Base-by-base conservation (phyloP, 495 filamentous ascomycete genomes). In the Chaetomium cochliodes region DNA sequence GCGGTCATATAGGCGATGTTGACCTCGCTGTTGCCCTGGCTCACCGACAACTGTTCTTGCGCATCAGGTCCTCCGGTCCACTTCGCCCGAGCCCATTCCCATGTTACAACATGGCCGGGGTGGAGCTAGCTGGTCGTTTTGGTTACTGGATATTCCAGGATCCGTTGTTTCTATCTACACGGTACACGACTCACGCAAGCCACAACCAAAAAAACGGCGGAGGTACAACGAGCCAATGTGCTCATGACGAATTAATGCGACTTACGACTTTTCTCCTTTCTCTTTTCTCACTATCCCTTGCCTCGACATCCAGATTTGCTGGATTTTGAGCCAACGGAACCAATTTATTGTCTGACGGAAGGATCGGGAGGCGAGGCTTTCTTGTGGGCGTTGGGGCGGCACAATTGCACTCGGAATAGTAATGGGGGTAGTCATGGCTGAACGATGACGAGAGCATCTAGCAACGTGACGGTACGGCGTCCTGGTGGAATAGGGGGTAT, bases 161-260 rank as follows among this genome's bases (percentile, higher is more conserved):
- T 65, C 58, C 64, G 58, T 60, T 51, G 41, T 59, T 59, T 33
- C 22, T 58, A 39, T 67, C 66, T 53, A 28, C 39, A 59, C 58
- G 46, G 56, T 52, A 51, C 47, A 61, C 59, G 47, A 59, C 53
- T 20, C 39, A 25, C 44, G 55, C 11, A 60, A 42, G 23, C 13
- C 44, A 63, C 51, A 37, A 22, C 22, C n/a, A n/a, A 26, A 60
- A 59, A 47, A 25, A 51, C 54, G 55, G 55, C 55, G 49, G 37
- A 44, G 26, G 46, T 37, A 49, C 60, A 30, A 51, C 51, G 22
- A 54, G 37, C 13, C 65, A 60, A 51, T 28, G 15, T 20, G 59
- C 56, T 52, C 58, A 58, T 70, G 54, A 72, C 59, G 68, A 72
- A 63, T 58, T 70, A 67, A 72, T 62, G 71, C 67, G 65, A 55